phyloP scores from a whole-genome alignment of 176 grass and related monocot species.

The Luzula sylvatica region DNA sequence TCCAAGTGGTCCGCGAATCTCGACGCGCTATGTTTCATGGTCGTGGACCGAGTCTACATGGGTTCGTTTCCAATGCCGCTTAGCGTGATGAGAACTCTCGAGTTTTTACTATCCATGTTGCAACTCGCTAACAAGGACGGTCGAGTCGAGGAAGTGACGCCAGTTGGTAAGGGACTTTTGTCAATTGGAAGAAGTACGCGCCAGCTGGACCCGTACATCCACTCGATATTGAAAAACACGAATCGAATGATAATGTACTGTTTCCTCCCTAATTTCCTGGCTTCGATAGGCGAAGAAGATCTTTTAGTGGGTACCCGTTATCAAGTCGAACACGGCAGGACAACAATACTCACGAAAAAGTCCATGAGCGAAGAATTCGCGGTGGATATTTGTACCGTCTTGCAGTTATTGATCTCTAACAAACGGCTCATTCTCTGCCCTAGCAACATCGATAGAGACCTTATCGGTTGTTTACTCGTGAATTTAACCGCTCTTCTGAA shows the following conservation, averaged over 20 bases:
- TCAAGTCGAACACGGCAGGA: slow-evolving; percentile 53
- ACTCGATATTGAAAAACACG: slow-evolving; percentile 94
- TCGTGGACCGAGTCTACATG: slow-evolving; percentile 92
- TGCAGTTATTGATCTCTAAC: slow-evolving; percentile 87
- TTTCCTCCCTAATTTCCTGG: slow-evolving; percentile 84
- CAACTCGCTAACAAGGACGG: slow-evolving; percentile 98
- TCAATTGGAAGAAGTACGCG: slow-evolving; percentile 79
- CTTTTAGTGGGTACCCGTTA: slow-evolving; percentile 65
- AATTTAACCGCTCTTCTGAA: slow-evolving; percentile 82
- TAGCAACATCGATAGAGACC: slow-evolving; percentile 85
- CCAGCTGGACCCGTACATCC: slow-evolving; percentile 92
- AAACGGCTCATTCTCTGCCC: slow-evolving; percentile 89
- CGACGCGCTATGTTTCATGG: slow-evolving; percentile 92
- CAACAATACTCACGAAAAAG: slow-evolving; percentile 36
- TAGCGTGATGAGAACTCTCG: slow-evolving; percentile 67
- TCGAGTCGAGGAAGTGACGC: slow-evolving; percentile 77
- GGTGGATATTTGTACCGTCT: slow-evolving; percentile 80
- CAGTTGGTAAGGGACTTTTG: slow-evolving; percentile 84
- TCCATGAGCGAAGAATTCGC: slow-evolving; percentile 50
- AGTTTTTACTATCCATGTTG: slow-evolving; percentile 95
- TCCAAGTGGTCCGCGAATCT: slow-evolving; percentile 84
- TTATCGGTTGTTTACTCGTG: slow-evolving; percentile 83
- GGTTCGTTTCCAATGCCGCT: slow-evolving; percentile 85
- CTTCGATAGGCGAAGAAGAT: slow-evolving; percentile 82
- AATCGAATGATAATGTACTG: slow-evolving; percentile 98